These are phyloP conservation scores for Diaporthe australafricana DNA, from an alignment of 2,329 filamentous ascomycete species.

Conservation along the genomic window DNA sequence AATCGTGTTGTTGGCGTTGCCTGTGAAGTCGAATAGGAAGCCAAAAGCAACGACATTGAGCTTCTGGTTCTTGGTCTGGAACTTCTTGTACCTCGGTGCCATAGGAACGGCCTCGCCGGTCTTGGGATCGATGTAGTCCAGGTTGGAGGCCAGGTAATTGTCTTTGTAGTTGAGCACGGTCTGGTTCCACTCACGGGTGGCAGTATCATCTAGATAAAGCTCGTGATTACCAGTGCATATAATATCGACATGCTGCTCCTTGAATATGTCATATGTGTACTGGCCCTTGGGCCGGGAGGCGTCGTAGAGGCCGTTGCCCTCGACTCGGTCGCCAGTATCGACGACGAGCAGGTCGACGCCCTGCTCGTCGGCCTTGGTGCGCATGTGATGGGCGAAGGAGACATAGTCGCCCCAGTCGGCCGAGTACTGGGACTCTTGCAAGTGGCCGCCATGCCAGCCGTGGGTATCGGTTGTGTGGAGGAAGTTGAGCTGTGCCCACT, in stretches of 20 bases:
- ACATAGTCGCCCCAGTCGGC: slow-evolving; percentile 99
- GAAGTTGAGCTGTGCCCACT: slow-evolving; percentile 96
- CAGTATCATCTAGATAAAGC: slow-evolving; percentile 84
- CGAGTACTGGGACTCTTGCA: slow-evolving; percentile 93
- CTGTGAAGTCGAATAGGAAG: slow-evolving; percentile 93
- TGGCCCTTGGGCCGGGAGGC: slow-evolving; percentile 87
- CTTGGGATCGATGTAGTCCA: slow-evolving; percentile 84
- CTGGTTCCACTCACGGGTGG: slow-evolving; percentile 79
- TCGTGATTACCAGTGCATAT: slow-evolving; percentile 95
- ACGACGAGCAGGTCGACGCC: slow-evolving; percentile 91
- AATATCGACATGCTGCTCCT: slow-evolving; percentile 84
- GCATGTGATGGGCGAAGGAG: slow-evolving; percentile 89
- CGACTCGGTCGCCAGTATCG: slow-evolving; percentile 93
- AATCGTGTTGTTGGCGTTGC: slow-evolving; percentile 90
- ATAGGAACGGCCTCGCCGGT: slow-evolving; percentile 80
- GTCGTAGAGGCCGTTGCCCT: slow-evolving; percentile 95
- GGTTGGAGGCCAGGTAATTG: slow-evolving; percentile 89
- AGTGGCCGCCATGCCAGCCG: slow-evolving; percentile 93
- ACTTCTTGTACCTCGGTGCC: slow-evolving; percentile 86
- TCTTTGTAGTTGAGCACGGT: slow-evolving; percentile 87
- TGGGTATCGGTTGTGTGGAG: slow-evolving; percentile 97
- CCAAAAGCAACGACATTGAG: slow-evolving; percentile 89
- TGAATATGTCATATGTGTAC: slow-evolving; percentile 89
- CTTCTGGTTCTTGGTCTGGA: slow-evolving; percentile 90
- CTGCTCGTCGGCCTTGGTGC: slow-evolving; percentile 78